Evolutionary conservation across 1,139 yeast species (phyloP), one percentile per base, ranked within the genome.

Genomic region (Fermentozyma sake): DNA sequence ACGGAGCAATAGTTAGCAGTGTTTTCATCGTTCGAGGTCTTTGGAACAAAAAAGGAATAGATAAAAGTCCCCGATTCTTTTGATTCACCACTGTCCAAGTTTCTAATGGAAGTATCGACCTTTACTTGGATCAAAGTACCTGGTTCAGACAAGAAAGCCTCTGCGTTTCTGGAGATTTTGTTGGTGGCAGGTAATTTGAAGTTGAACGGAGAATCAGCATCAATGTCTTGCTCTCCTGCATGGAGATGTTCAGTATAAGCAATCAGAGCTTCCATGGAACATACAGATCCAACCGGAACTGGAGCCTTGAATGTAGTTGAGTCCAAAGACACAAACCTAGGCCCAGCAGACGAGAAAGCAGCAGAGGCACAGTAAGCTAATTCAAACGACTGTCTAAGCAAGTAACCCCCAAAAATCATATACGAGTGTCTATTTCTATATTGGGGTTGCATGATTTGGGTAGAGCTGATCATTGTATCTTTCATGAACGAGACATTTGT

Each of bases 381-480:
- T 54, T 87, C 96, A 54, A 87, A 87, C 4, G 95, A 77, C 58
- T 86, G 95, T 55, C 96, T 77, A 61, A 87, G 72, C 48, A 87
- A 63, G 49, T 87, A 87, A 15, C 96, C 96, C 41, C 96, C 96
- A 53, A 87, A 87, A 29, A 87, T 84, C 89, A 87, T 86, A 56
- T 82, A 84, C 7, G 94, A 83, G 51, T 87, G 96, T 52, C 95
- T 75, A 62, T 87, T 87, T 57, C 96, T 75, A 59, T 86, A 87
- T 59, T 87, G 96, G 2, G 96, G 96, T 59, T 87, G 96, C 93
- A 87, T 89, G 57, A 87, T 79, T 43, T 79, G 68, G 5, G 96
- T 84, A 6, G 94, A 82, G 30, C 71, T 64, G 32, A 83, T 70
- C 26, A 58, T 58, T 1, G 96, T 79, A 38, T 84, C 79, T 33